Evolutionary conservation across 2,329 filamentous ascomycete genomes (phyloP).

Genomic region (Paecilomyces variotii): DNA sequence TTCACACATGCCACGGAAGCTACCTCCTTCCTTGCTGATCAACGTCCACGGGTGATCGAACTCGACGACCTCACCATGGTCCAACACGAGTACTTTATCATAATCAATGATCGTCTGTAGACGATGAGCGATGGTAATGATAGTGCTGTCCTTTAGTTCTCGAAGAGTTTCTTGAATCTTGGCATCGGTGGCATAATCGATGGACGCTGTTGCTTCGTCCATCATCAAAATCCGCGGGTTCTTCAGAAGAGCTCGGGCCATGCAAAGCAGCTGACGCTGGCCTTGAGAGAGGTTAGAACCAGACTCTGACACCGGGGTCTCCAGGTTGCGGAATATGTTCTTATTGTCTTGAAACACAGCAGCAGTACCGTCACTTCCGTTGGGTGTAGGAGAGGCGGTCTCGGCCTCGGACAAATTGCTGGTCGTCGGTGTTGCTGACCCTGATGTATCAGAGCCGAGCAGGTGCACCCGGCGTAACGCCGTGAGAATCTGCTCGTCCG

Average conservation of each 20-base stretch:
- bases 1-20: slow-evolving; percentile 61
- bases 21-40: slow-evolving; percentile 60
- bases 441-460: slow-evolving; percentile 44
- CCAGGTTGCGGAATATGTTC: slow-evolving; percentile 85
- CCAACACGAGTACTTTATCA: slow-evolving; percentile 90
- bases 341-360: slow-evolving; percentile 60
- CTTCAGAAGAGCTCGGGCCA: slow-evolving; percentile 88
- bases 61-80: slow-evolving; percentile 80
- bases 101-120: slow-evolving; percentile 97
- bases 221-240: slow-evolving; percentile 90
- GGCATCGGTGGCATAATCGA: slow-evolving; percentile 89
- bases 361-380: slow-evolving; percentile 13
- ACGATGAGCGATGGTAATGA: slow-evolving; percentile 92
- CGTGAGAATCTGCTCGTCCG: slow-evolving; percentile 81
- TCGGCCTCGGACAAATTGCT: slow-evolving; percentile 21
- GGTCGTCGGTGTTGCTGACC: slow-evolving; percentile 25
- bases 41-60: slow-evolving; percentile 85
- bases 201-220: slow-evolving; percentile 97
- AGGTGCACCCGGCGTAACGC: slow-evolving; percentile 83
- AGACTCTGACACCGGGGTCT: slow-evolving; percentile 76
- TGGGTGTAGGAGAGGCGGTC: slow-evolving; percentile 10
- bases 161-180: slow-evolving; percentile 96
- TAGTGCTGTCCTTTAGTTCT: slow-evolving; percentile 78
- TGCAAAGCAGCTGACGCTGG: slow-evolving; percentile 86
- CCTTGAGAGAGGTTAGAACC: slow-evolving; percentile 93